phyloP scores from a whole-genome alignment of 2,329 filamentous ascomycete genomes.

The Paecilomyces sp. region DNA sequence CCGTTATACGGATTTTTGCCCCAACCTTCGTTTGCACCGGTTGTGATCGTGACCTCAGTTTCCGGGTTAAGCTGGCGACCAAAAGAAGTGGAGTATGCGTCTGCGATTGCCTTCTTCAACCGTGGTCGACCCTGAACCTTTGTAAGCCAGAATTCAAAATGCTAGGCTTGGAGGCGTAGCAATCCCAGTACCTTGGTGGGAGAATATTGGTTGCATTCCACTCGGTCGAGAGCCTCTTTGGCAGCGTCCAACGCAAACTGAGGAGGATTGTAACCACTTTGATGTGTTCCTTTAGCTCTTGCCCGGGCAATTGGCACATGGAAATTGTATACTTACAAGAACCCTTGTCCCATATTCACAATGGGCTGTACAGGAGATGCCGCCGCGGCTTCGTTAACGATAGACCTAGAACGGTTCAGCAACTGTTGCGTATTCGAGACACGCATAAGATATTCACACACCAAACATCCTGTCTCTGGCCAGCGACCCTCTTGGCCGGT shows the following conservation, averaged over 20 bases:
- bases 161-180: neutral
- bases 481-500: slow-evolving; percentile 42
- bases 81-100: slow-evolving; percentile 87
- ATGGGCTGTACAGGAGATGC: slow-evolving; percentile 58
- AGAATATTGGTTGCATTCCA: slow-evolving; percentile 98
- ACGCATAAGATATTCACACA: slow-evolving; percentile 11
- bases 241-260: slow-evolving; percentile 85
- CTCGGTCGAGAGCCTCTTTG: slow-evolving; percentile 77
- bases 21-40: slow-evolving; percentile 48
- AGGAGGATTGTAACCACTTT: slow-evolving; percentile 81
- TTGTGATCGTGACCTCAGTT: slow-evolving; percentile 91
- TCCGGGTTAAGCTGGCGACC: slow-evolving; percentile 75
- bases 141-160: slow-evolving; percentile 2
- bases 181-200: slow-evolving; percentile 62
- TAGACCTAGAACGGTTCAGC: slow-evolving; percentile 41
- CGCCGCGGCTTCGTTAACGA: slow-evolving; percentile 61
- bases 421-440: neutral
- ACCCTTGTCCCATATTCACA: slow-evolving; percentile 63
- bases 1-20: neutral
- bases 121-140: slow-evolving; percentile 65
- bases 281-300: neutral
- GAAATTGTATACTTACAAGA: slow-evolving; percentile 37
- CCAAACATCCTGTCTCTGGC: slow-evolving; percentile 47
- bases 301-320: neutral
- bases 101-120: slow-evolving; percentile 84